These are phyloP conservation scores for Chlorella variabilis DNA, from an alignment of 163 green algal genomes.

Conservation along the genomic window DNA sequence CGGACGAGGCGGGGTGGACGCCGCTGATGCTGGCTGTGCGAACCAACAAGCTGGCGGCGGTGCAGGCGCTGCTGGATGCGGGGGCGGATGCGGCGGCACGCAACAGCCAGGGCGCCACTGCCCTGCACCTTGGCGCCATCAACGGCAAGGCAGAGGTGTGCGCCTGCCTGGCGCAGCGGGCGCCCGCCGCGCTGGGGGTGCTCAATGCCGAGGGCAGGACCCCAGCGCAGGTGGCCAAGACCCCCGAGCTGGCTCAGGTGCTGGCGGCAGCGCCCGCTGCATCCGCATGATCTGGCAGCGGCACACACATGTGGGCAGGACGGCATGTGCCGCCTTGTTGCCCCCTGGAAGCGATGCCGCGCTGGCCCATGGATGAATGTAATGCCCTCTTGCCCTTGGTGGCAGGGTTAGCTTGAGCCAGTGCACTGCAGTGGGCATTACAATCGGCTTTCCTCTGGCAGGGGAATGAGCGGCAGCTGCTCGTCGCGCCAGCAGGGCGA, in stretches of 20 bases:
- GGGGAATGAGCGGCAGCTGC: no score
- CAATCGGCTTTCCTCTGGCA: no score
- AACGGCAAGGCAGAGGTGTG: conserved; percentile 34
- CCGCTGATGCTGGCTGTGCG: conserved; percentile 66
- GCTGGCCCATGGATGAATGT: no score
- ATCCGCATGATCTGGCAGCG: background rate
- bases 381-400: no score
- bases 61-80: conserved; percentile 49
- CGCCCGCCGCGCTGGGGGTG: background rate
- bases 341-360: no score
- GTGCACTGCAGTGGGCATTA: no score
- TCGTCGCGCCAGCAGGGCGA: no score
- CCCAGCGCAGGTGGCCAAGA: conserved; percentile 50
- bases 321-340: no score
- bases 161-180: conserved; percentile 6
- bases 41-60: conserved; percentile 46
- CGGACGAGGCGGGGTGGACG: conserved; percentile 60
- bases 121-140: conserved; percentile 34
- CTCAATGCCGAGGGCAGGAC: conserved; percentile 43
- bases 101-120: conserved; percentile 20
- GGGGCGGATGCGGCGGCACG: conserved; percentile 34
- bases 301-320: background rate
- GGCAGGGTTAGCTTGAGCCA: no score
- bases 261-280: background rate
- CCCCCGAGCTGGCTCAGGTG: conserved; percentile 50